Percentiles rank a stretch among this genome's conserved stretches.
phyloP scores from a whole-genome alignment of 352 stramenopile genomes.

The Globisporangium solare region DNA sequence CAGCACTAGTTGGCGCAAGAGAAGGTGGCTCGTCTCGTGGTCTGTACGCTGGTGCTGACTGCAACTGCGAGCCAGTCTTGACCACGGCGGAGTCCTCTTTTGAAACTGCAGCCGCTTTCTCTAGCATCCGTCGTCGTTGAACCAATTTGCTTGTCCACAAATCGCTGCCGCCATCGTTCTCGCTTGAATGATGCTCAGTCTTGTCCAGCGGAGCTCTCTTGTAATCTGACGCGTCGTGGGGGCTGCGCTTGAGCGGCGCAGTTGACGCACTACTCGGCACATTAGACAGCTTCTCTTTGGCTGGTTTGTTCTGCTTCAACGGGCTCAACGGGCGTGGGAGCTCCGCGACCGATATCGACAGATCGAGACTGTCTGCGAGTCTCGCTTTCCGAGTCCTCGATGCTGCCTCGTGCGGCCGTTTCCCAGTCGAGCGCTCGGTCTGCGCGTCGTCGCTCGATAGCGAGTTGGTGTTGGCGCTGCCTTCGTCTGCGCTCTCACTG shows the following conservation, averaged over 20 bases:
- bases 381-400: constrained; percentile 7
- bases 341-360: constrained; percentile 35
- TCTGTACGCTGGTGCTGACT: background rate
- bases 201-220: background rate
- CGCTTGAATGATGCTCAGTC: background rate
- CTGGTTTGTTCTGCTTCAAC: background rate
- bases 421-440: too few relatives aligned
- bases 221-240: background rate
- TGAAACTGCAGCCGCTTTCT: constrained; percentile 11
- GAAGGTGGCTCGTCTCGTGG: too few relatives aligned
- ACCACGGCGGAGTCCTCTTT: background rate
- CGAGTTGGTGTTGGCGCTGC: constrained; percentile 11
- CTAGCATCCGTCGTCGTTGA: constrained; percentile 34
- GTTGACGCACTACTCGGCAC: background rate
- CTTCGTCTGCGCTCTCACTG: constrained; percentile 16
- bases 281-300: background rate
- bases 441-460: constrained; percentile 4
- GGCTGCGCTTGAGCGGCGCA: background rate
- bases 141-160: constrained; percentile 29
- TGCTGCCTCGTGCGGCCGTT: background rate
- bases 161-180: background rate
- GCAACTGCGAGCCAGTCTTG: background rate
- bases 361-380: constrained; percentile 51
- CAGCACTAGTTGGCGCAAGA: too few relatives aligned
- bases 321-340: background rate